Conservation (phyloP, 331 rosid species). For the Quercus phellos region DNA sequence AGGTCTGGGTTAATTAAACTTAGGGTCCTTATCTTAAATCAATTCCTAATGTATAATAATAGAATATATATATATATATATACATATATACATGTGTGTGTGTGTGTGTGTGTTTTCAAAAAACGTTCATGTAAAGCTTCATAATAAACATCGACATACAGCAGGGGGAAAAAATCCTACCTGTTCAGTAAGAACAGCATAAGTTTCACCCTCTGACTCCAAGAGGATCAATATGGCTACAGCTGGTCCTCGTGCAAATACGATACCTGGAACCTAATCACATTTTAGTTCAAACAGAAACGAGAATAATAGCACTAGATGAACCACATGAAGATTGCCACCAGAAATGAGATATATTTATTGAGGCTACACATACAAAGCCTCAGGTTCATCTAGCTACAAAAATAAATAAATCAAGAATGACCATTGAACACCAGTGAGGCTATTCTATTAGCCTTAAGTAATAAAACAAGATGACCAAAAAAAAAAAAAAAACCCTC, state of each 20-base stretch:
- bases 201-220: slow-evolving; percentile 73
- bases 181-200: slow-evolving; percentile 90
- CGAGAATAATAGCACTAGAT: slow-evolving; percentile 11
- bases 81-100: rapidly evolving
- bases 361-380: background rate
- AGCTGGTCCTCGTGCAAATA: slow-evolving; percentile 95
- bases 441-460: background rate
- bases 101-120: background rate
- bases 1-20: slow-evolving; percentile 6
- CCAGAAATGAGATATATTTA: background rate
- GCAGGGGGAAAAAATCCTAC: slow-evolving; percentile 21
- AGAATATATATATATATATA: no score
- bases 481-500: background rate
- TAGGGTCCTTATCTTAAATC: background rate
- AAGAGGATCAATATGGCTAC: slow-evolving; percentile 81
- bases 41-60: background rate
- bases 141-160: background rate
- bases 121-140: background rate
- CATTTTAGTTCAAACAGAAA: slow-evolving; percentile 36
- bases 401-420: background rate
- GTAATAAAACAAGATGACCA: background rate
- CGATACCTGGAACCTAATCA: slow-evolving; percentile 87
- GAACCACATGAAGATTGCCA: slow-evolving; percentile 7
- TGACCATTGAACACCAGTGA: background rate
- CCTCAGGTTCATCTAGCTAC: background rate